Evolutionary conservation across 73 alveolate species (phyloP).

Genomic region (Paramecium tetraurelia): DNA sequence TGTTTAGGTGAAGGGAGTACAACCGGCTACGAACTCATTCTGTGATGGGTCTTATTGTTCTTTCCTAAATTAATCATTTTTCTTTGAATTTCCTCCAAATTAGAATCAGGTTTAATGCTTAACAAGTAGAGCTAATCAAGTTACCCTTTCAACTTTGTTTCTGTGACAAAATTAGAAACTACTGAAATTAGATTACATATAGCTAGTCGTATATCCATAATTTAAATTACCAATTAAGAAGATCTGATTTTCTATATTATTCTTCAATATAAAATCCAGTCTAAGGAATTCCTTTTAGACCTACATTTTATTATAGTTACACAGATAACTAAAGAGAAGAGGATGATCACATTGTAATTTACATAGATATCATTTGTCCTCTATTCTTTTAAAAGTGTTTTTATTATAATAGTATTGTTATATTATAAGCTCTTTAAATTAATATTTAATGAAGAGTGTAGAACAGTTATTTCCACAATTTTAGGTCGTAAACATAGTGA

Average conservation of each 20-base stretch:
- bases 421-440: neutral
- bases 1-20: neutral
- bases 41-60: neutral
- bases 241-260: neutral
- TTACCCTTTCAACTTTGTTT: neutral
- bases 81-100: neutral
- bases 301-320: too few relatives aligned
- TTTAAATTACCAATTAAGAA: neutral
- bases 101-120: neutral
- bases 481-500: neutral
- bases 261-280: neutral
- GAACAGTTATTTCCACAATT: constrained; percentile 30
- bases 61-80: neutral
- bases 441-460: neutral
- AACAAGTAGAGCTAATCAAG: neutral
- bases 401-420: neutral
- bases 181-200: neutral
- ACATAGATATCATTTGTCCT: neutral
- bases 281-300: neutral
- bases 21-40: neutral
- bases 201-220: neutral
- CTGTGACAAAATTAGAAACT: neutral
- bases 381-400: neutral
- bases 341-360: neutral
- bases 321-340: neutral